Evolutionary conservation across 2,329 filamentous ascomycete genomes (phyloP).

Genomic region (Phialophora verrucosa): DNA sequence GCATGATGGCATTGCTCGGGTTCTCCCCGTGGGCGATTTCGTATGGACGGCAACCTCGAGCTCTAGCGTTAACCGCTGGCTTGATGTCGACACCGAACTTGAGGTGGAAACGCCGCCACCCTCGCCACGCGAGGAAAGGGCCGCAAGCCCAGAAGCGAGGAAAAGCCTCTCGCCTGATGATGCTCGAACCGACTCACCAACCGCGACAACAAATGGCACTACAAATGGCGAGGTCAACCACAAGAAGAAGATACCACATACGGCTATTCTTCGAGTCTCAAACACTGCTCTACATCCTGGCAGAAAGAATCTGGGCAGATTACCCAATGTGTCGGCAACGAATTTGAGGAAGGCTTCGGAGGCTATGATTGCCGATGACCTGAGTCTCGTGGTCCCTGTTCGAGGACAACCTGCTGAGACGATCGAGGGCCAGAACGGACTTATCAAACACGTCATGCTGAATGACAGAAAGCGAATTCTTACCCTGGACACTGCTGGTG

Average conservation of each 20-base stretch:
- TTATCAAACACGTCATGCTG: constrained; percentile 90
- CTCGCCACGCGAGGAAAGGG: constrained; percentile 63
- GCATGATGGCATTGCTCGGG: constrained; percentile 71
- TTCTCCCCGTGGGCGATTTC: constrained; percentile 70
- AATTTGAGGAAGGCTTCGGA: constrained; percentile 63
- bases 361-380: constrained; percentile 56
- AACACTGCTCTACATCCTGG: constrained; percentile 79
- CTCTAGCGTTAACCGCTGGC: constrained; percentile 92
- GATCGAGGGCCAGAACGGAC: constrained; percentile 91
- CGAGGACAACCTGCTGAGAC: constrained; percentile 74
- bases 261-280: constrained; percentile 80
- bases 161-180: constrained; percentile 16
- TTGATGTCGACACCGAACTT: constrained; percentile 78
- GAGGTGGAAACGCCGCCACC: constrained; percentile 63
- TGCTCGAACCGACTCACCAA: constrained; percentile 43
- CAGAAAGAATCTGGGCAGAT: constrained; percentile 57
- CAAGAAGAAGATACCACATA: constrained; percentile 71
- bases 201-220: constrained; percentile 38
- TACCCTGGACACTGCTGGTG: constrained; percentile 91
- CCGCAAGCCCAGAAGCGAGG: constrained; percentile 46
- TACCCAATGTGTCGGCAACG: constrained; percentile 54
- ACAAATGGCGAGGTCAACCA: constrained; percentile 39
- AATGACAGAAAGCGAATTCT: constrained; percentile 89
- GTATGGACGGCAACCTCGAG: constrained; percentile 90
- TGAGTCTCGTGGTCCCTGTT: constrained; percentile 63